phyloP scores from a whole-genome alignment of 129 eudicot species.

The Escallonia rubra region DNA sequence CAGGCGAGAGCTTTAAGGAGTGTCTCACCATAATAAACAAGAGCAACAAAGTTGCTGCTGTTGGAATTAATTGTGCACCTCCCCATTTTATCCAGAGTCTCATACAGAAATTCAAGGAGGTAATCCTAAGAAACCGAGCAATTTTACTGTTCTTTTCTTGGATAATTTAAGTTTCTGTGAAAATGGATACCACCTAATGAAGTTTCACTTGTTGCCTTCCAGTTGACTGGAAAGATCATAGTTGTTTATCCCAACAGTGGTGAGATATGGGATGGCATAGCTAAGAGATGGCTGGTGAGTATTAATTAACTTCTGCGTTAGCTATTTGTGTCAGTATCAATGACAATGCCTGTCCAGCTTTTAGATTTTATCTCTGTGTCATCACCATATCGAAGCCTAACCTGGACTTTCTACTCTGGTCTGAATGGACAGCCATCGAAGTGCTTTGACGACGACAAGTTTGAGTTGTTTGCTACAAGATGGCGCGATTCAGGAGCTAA shows the following conservation, averaged over 20 bases:
- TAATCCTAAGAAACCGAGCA: conserved; percentile 11
- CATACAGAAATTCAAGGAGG: conserved; percentile 63
- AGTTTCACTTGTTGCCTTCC: conserved; percentile 1
- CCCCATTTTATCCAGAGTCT: conserved; percentile 70
- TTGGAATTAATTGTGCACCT: conserved; percentile 91
- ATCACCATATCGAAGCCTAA: neutral
- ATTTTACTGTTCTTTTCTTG: no score
- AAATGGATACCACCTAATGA: neutral
- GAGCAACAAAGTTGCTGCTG: conserved; percentile 48
- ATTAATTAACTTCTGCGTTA: neutral
- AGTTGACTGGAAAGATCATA: conserved; percentile 64
- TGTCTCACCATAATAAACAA: conserved; percentile 49
- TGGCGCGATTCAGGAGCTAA: conserved; percentile 86
- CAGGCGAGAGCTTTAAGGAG: conserved; percentile 78
- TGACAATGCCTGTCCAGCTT: neutral
- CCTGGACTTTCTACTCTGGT: neutral
- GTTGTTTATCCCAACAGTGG: conserved; percentile 89
- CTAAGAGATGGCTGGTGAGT: conserved; percentile 88
- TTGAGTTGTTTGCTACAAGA: conserved; percentile 44
- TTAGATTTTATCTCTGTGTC: neutral
- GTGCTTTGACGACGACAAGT: conserved; percentile 66
- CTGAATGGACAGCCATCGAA: conserved; percentile 51
- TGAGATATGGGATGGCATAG: conserved; percentile 77
- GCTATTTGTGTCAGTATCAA: neutral
- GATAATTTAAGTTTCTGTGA: no score